Percentiles rank a stretch among this genome's conserved stretches.
Evolutionary conservation across 306 rosid genomes (phyloP).

Genomic region (Vigna angularis): DNA sequence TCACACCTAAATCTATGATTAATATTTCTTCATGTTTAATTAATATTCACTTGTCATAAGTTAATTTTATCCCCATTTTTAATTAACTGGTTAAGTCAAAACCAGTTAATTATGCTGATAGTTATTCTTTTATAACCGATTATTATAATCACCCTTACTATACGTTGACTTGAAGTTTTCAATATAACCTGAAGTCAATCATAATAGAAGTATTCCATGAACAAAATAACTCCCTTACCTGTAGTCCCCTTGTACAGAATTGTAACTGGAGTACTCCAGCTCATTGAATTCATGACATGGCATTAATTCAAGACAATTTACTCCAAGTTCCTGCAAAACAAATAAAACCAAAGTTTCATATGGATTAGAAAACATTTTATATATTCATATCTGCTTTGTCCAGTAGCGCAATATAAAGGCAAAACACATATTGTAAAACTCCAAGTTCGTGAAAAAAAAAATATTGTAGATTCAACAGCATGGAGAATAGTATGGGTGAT

Average conservation of each 20-base stretch:
- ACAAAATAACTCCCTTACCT: constrained; percentile 53
- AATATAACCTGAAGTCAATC: constrained; percentile 15
- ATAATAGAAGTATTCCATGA: constrained; percentile 30
- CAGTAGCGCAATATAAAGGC: background rate
- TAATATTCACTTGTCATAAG: no score
- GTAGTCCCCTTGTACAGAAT: constrained; percentile 79
- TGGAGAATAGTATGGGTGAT: constrained; percentile 17
- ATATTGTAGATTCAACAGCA: constrained; percentile 14
- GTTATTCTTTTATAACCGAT: no score
- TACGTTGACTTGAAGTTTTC: constrained; percentile 8
- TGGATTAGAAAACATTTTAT: constrained; percentile 17
- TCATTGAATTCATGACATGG: constrained; percentile 98
- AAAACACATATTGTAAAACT: constrained; percentile 11
- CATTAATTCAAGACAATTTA: constrained; percentile 95
- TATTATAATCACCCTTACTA: no score
- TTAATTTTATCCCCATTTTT: no score
- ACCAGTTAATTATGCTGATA: no score
- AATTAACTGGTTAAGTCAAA: no score
- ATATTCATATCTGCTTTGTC: constrained; percentile 21
- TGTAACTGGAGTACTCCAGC: constrained; percentile 85
- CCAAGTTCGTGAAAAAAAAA: constrained; percentile 19
- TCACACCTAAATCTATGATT: no score
- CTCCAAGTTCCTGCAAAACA: constrained; percentile 87
- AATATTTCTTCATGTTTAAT: no score
- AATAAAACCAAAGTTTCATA: constrained; percentile 42